phyloP scores from a whole-genome alignment of 441 rosid species.

The Adansonia rubrostipa region DNA sequence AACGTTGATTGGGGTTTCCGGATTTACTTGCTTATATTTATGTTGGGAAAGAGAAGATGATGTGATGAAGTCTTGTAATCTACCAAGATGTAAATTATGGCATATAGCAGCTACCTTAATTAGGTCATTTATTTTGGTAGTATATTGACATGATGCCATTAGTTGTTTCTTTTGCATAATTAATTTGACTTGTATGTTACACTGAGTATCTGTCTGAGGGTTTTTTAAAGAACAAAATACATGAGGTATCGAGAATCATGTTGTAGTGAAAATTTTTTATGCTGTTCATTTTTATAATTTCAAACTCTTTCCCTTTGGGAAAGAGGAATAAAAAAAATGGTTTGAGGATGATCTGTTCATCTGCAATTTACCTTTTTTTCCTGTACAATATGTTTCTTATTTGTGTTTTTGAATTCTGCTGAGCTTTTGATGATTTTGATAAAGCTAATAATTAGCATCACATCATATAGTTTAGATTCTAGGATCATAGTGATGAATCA shows the following conservation, averaged over 20 bases:
- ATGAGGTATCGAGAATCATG: not conserved
- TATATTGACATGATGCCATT: not conserved
- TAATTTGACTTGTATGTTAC: not conserved
- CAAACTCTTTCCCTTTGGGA: not conserved
- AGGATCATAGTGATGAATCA: not conserved
- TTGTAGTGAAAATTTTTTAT: not conserved
- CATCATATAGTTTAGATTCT: not conserved
- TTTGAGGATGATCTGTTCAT: constrained; percentile 2
- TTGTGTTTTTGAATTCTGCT: not conserved
- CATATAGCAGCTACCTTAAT: not conserved
- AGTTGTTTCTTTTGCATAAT: not conserved
- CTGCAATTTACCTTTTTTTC: not conserved
- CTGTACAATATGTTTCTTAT: not conserved
- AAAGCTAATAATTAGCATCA: not conserved
- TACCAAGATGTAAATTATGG: not conserved
- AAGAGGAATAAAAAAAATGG: not conserved
- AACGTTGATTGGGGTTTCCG: not conserved
- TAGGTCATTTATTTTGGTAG: not conserved
- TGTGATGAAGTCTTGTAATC: not conserved
- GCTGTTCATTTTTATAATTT: not conserved
- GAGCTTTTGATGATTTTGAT: not conserved
- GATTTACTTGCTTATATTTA: constrained; percentile 1
- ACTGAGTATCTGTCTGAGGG: not conserved
- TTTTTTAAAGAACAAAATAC: not conserved
- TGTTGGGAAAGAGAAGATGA: not conserved